Evolutionary conservation across 768 basidiomycete genomes (phyloP), one percentile per base, ranked within the genome.

Genomic region (Calocera viscosa): DNA sequence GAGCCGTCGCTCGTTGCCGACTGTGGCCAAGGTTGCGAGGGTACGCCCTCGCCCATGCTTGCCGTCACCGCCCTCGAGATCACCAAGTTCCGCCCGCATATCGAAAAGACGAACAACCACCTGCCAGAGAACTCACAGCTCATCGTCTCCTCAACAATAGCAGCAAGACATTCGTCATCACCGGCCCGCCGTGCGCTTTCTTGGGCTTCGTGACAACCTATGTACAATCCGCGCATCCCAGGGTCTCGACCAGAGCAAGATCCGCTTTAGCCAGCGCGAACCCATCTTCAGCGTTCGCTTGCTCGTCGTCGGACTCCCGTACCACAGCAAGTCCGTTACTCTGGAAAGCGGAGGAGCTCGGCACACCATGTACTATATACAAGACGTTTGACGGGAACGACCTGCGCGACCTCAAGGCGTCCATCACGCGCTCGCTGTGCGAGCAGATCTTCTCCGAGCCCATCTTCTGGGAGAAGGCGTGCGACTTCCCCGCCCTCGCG

Each of bases 251-350:
- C 96, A 99, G 77, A 91, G 88, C 83, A 96, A 96, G 79, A 80
- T 84, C 1, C 90, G 93, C 11, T 95, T 88, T 79, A 95, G 93
- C 8, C 93, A 97, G 79, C 84, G 96, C 72, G 95, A 95, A 77
- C 87, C 90, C 5, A 89, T 91, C 3, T 98, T 99, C 77, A 88
- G 85, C 47, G 84, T 90, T 63, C 87, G 96, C 49, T 99, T 98
- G 82, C 79, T 99, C 72, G 88, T 91, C n/a, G 89, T 99, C 73
- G 89, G 86, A 64, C 94, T 94, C 1, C 96, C 96, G 0, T 99
- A 94, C 78, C 96, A 99, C 81, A 94, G 93, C 76, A 79, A 80
- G 22, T 95, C 96, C 77, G 80, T 99, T 65, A 73, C 74, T 95
- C 26, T 94, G 91, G 91, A 74, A 77, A 26, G 71, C 81, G 0